These are phyloP conservation scores for Ophiosphaerella narmari DNA, from an alignment of 2,329 filamentous ascomycete species.

Conservation along the genomic window DNA sequence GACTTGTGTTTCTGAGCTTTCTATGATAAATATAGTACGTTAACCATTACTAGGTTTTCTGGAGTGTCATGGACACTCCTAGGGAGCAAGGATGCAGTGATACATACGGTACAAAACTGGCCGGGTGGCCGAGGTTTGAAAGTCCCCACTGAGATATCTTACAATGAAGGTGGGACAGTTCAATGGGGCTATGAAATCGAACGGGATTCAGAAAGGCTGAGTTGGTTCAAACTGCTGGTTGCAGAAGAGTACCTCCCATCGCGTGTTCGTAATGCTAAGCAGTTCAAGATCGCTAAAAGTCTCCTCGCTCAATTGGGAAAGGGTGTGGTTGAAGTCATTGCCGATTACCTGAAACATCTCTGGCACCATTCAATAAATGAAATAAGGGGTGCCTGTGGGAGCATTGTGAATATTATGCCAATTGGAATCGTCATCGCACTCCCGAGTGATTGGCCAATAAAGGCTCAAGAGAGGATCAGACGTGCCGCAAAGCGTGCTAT, in stretches of 20 bases:
- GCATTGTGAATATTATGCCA: constrained; percentile 3
- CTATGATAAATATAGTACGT: background rate
- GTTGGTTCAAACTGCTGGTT: constrained; percentile 16
- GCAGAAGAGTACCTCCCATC: constrained; percentile 1
- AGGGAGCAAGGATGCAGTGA: background rate
- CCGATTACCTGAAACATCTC: constrained; percentile 8
- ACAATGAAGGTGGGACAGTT: constrained; percentile 2
- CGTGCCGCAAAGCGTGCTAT: background rate
- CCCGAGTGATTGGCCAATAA: constrained; percentile 10
- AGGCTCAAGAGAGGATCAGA: constrained; percentile 6
- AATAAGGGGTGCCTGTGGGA: background rate
- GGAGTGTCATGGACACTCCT: background rate
- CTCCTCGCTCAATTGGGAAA: constrained; percentile 4
- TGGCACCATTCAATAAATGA: constrained; percentile 7
- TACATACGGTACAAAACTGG: constrained; percentile 6
- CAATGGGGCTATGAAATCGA: constrained; percentile 13
- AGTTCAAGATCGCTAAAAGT: background rate
- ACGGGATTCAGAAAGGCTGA: constrained; percentile 1
- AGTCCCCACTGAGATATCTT: constrained; percentile 11
- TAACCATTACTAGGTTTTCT: background rate
- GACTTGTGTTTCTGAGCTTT: background rate
- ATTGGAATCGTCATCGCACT: constrained; percentile 10
- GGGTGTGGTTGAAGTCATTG: constrained; percentile 2
- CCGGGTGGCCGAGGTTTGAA: constrained; percentile 2
- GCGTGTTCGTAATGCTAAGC: background rate